Evolutionary conservation across 768 basidiomycete species (phyloP).

Genomic region (Tricholoma furcatifolium): DNA sequence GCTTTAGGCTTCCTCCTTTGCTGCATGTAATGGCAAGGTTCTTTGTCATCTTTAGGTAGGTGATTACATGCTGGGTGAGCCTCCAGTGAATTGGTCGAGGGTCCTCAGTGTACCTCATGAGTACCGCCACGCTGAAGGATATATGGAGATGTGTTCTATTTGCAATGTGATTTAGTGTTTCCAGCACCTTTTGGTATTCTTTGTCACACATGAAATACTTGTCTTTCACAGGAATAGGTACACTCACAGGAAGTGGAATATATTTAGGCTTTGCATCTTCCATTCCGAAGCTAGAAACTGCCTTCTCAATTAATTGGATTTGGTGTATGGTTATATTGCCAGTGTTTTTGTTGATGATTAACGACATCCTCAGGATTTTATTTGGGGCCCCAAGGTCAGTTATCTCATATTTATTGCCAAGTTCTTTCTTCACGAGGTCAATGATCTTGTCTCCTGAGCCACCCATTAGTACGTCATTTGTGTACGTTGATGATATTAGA

Average conservation of each 20-base stretch:
- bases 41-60: neutral
- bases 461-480: neutral
- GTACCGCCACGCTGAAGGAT: neutral
- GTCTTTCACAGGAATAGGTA: neutral
- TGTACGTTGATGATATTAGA: neutral
- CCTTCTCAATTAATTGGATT: too few relatives aligned
- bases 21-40: neutral
- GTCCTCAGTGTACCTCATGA: too few relatives aligned
- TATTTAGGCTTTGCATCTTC: neutral
- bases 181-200: neutral
- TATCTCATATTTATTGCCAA: too few relatives aligned
- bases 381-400: too few relatives aligned
- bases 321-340: neutral
- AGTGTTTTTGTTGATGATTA: neutral
- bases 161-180: neutral
- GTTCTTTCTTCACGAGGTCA: too few relatives aligned
- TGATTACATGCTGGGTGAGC: neutral
- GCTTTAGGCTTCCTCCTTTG: neutral
- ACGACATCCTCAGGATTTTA: too few relatives aligned
- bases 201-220: neutral
- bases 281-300: neutral
- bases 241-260: neutral
- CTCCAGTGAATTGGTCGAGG: neutral
- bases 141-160: too few relatives aligned
- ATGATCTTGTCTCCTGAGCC: too few relatives aligned